Base-by-base conservation (phyloP, 2,329 filamentous ascomycete genomes). In the Cadophora sp. region DNA sequence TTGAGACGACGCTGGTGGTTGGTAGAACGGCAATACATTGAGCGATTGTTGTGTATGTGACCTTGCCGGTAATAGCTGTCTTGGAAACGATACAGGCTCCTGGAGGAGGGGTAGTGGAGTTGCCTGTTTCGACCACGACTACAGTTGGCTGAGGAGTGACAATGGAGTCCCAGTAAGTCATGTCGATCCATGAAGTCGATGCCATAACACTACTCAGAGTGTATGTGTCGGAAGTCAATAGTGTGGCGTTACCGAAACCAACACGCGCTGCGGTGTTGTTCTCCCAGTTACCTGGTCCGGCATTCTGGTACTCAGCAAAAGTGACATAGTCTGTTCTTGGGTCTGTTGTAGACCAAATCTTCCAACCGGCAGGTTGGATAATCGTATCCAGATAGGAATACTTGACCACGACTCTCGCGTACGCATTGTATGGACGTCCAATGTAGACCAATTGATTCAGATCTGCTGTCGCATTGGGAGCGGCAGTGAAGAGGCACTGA, bases 331-430 rank as follows among this genome's bases (percentile, higher is more conserved):
- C 66, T 16, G 65, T 60, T 24, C 64, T 59, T 16, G 68, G 63
- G 58, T 67, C 64, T 7, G 65, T 68, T 16, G 65, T 41, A n/a
- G 65, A 67, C 85, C 85, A 87, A n/a, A 76, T 71, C 8, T 73
- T 73, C 84, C 85, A 87, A 0, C 84, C 85, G 6, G 78, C 77
- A 4, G 78, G 68, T 62, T 84, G 83, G 66, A 88, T 81, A 16
- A 86, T 81, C 22, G 79, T 77, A n/a, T 77, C 78, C 68, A 87
- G 76, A 18, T 76, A 73, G 1, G 81, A 82, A 48, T 79, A 78
- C 74, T 85, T 83, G 74, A 85, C 81, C 9, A 82, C 79, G 24
- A 85, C 83, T 18, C 81, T 77, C 8, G 83, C 79, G 61, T 81
- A 84, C 59, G 79, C 77, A 27, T 80, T 75, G 81, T 83, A 86